phyloP scores from a whole-genome alignment of 371 early-diverging fungal genomes.

The Sporodiniella umbellata region DNA sequence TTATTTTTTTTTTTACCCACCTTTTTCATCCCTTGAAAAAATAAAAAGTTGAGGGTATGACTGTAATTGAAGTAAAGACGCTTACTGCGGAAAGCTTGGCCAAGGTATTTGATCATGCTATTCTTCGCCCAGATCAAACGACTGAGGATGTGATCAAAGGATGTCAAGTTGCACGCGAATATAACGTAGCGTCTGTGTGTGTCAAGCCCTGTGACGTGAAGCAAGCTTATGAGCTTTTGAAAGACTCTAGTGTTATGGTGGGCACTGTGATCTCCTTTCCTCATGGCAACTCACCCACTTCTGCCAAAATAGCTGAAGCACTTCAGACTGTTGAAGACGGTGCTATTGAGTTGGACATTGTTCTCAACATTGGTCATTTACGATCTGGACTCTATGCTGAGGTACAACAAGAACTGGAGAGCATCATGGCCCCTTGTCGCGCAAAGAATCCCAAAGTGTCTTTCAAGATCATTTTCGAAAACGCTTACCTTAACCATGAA shows the following conservation, averaged over 20 bases:
- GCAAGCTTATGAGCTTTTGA: constrained; percentile 43
- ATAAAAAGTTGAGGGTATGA: constrained; percentile 14
- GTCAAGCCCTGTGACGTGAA: constrained; percentile 67
- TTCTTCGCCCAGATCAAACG: constrained; percentile 61
- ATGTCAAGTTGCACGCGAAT: constrained; percentile 52
- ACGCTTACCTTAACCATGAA: constrained; percentile 55
- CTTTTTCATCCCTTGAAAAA: neutral
- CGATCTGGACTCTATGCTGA: constrained; percentile 46
- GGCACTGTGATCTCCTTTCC: constrained; percentile 69
- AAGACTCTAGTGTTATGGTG: constrained; percentile 49
- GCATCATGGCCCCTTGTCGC: constrained; percentile 43
- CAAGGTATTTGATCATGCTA: constrained; percentile 64
- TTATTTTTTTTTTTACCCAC: neutral
- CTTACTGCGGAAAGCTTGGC: constrained; percentile 54
- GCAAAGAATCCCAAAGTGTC: constrained; percentile 38
- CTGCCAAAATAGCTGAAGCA: constrained; percentile 56
- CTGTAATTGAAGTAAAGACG: constrained; percentile 40
- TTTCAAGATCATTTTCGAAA: constrained; percentile 68
- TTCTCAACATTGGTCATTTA: constrained; percentile 59
- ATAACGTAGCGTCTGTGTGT: constrained; percentile 59
- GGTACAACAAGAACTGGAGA: constrained; percentile 49
- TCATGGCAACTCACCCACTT: constrained; percentile 58
- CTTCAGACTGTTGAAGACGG: constrained; percentile 57
- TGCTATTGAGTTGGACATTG: constrained; percentile 65
- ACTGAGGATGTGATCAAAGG: constrained; percentile 52